Evolutionary conservation across 1,284 basidiomycete species (phyloP), one percentile per base, ranked within the genome.

Genomic region (Papiliotrema terrestris): DNA sequence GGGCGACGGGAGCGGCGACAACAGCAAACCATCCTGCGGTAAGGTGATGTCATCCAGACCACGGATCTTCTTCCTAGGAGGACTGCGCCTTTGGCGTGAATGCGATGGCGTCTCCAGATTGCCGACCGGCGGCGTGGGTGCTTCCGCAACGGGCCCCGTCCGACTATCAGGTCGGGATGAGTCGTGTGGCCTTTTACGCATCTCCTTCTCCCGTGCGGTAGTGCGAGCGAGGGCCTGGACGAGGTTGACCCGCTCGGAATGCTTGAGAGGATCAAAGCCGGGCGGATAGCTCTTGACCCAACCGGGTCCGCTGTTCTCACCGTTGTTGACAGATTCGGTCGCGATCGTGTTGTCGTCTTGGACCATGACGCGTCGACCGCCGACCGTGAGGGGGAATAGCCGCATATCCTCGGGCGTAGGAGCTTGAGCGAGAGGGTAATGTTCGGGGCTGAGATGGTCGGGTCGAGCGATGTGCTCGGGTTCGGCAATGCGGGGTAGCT

Each of bases 381-480:
- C 71, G 3, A 77, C 58, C 19, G 59, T 67, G 47, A 77, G 51
- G 2, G 70, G 57, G 50, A 76, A 72, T 51, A 67, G 67, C 13
- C 62, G 61, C 58, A 75, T 65, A 23, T 76, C 73, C 17, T 69
- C 64, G 0, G 75, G 75, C 2, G 67, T 63, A 8, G 73, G 71
- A 48, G 70, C 67, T 11, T 57, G 23, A 3, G 74, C 69, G 20
- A 77, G 66, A 8, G 75, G 75, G 44, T 72, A 77, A 14, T 52
- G 45, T 46, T 69, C 60, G 17, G 57, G 23, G 8, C 67, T 36
- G 36, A 73, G 61, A 45, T 68, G 62, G 9, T 56, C 22, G 1
- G 72, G 70, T 19, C 65, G 45, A 20, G 61, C 55, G 20, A 71
- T 55, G 17, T 54, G n/a, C 13, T 70, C 66, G 9, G 72, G 69